A percentile compares a stretch with the other conserved stretches of the same genome.
phyloP scores from a whole-genome alignment of 1,139 yeast genomes.

The Diutina sp. region DNA sequence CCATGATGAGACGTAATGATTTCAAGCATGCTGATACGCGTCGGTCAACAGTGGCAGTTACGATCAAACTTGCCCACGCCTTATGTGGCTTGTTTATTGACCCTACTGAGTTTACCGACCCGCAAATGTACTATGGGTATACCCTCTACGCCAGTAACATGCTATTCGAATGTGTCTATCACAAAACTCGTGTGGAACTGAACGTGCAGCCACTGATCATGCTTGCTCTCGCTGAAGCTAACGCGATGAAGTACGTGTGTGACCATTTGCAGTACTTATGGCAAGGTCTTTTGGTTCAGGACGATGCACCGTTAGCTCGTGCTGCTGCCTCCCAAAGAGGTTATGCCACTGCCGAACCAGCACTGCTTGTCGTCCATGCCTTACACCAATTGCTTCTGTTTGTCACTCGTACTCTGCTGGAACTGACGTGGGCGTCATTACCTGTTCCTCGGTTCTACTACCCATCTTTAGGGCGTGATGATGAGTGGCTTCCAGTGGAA shows the following conservation, averaged over 20 bases:
- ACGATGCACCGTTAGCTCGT: not conserved
- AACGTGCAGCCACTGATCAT: not conserved
- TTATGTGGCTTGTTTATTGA: conserved; percentile 14
- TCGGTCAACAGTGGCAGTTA: conserved; percentile 26
- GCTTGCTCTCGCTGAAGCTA: not conserved
- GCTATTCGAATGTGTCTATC: not conserved
- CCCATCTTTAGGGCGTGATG: not conserved
- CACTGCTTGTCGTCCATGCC: not conserved
- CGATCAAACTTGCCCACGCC: conserved; percentile 20
- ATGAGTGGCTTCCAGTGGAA: not conserved
- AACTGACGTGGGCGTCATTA: not conserved
- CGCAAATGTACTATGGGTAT: not conserved
- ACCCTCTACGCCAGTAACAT: not conserved
- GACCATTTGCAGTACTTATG: not conserved
- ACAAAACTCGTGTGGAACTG: not conserved
- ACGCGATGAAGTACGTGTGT: not conserved
- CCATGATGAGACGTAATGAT: conserved; percentile 34
- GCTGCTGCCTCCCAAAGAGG: not conserved
- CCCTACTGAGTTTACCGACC: not conserved
- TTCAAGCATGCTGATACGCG: conserved; percentile 19
- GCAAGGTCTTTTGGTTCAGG: not conserved
- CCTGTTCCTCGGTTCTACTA: not conserved
- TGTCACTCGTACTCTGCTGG: not conserved
- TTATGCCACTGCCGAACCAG: not conserved
- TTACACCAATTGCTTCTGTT: not conserved